Base-by-base conservation (phyloP, 257 asterid genomes). In the Fraxinus quadrangulata region DNA sequence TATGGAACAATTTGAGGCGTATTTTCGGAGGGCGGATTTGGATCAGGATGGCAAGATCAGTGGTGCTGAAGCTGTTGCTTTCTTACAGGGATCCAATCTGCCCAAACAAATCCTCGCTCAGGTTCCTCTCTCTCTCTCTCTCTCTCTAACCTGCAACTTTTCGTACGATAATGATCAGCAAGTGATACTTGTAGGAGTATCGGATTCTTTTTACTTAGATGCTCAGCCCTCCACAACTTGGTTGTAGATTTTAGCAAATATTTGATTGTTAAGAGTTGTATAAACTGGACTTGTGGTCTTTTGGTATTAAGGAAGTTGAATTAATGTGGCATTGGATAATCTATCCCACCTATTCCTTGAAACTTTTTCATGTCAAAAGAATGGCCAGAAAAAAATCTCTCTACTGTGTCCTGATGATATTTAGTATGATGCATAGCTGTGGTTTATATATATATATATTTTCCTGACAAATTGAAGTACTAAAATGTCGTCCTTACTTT, bases 41-140 rank as follows among this genome's bases (percentile, higher is more conserved):
- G 96, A 94, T 91, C 97, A 90, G 42, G 98, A 94, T 75, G 97
- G 98, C 51, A 88, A 91, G 86, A 91, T 94, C 84, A 94, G 96
- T 77, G 98, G 98, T 63, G 90, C 69, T 77, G 98, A 94, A 86
- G 98, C 98, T 75, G 97, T 94, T 75, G 63, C 81, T 45, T 92
- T 94, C 79, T 86, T 94, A 37, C 91, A 88, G 83, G 97, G 97
- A 82, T 92, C 98, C 82, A 91, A 90, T 88, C 85, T 94, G 78
- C 85, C 93, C 77, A 86, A 87, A 83, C 92, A 84, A 84, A 94
- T 94, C 72, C 92, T 94, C 77, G 97, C 97, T 68, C 91, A 89
- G 95, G 98, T 94, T 42, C 10, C 19, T 51, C 68, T 34, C 67
- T 63, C 0, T 30, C 28, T 26, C 1, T 0, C 0, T 26, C 26